Percentiles rank a stretch among this genome's conserved stretches.
Conservation (phyloP, 2,329 filamentous ascomycete genomes). For the Colletotrichum nymphaeae region DNA sequence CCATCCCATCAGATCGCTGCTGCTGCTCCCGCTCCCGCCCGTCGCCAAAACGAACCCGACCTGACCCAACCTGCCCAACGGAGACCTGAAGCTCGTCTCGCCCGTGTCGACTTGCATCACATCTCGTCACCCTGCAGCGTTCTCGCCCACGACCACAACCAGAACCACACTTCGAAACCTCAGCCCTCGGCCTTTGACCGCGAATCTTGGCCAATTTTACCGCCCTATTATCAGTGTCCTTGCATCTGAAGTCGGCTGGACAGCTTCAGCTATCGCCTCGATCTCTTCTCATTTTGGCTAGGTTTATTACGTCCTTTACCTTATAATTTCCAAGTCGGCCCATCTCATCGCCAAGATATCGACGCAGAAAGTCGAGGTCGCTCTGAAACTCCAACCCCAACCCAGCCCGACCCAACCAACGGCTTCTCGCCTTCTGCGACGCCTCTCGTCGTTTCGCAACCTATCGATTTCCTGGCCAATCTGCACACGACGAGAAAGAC, state of each 20-base stretch:
- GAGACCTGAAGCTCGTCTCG: conserved; percentile 4
- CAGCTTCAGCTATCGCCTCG: not conserved
- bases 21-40: conserved; percentile 36
- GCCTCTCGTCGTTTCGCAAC: conserved; percentile 21
- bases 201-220: not conserved
- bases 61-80: conserved; percentile 22
- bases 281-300: not conserved
- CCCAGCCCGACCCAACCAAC: conserved; percentile 31
- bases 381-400: conserved; percentile 23
- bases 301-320: not conserved
- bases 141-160: not conserved
- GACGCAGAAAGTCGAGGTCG: not conserved
- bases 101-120: not conserved
- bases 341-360: conserved; percentile 14
- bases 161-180: not conserved
- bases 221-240: not conserved
- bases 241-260: not conserved
- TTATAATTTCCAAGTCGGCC: not conserved
- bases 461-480: conserved; percentile 9
- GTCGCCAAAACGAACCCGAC: conserved; percentile 34
- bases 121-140: conserved; percentile 26
- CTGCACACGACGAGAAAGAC: conserved; percentile 23
- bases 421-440: conserved; percentile 32
- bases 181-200: not conserved
- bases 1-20: conserved; percentile 34